A percentile compares a stretch with the other conserved stretches of the same genome.
phyloP scores from a whole-genome alignment of 1,284 basidiomycete genomes.

The Austroboletus novae-zelandiae region DNA sequence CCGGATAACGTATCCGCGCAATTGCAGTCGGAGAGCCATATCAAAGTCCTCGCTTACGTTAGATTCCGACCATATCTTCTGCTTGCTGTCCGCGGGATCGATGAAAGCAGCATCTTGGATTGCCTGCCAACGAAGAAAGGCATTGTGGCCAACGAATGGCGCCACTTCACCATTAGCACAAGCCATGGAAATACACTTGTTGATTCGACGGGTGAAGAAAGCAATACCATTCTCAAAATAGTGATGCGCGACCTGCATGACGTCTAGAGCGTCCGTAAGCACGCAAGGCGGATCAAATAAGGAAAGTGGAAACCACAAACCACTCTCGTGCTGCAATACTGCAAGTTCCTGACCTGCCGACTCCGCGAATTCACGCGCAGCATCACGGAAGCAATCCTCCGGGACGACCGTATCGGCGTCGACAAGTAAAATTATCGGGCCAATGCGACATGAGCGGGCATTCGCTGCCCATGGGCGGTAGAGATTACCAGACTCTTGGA shows the following conservation, averaged over 20 bases:
- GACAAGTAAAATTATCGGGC: conserved; percentile 67
- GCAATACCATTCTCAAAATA: conserved; percentile 88
- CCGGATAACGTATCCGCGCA: conserved; percentile 25
- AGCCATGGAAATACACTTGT: conserved; percentile 72
- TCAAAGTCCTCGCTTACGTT: conserved; percentile 90
- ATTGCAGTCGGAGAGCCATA: conserved; percentile 69
- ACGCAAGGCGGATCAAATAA: not conserved
- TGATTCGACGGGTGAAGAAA: conserved; percentile 79
- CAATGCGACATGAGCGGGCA: conserved; percentile 54
- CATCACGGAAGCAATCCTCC: conserved; percentile 82
- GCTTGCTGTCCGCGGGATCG: conserved; percentile 52
- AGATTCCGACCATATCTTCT: conserved; percentile 81
- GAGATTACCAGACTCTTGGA: conserved; percentile 49
- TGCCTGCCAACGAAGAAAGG: conserved; percentile 83
- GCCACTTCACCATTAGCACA: conserved; percentile 80
- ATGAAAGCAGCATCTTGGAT: conserved; percentile 77
- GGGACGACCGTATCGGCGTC: conserved; percentile 87
- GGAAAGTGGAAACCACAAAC: conserved; percentile 31
- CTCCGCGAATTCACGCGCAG: conserved; percentile 75
- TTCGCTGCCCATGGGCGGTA: conserved; percentile 69
- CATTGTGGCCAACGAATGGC: conserved; percentile 88
- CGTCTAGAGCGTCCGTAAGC: conserved; percentile 43
- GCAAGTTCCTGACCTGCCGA: conserved; percentile 62
- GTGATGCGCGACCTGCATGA: conserved; percentile 83
- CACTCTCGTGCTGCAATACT: conserved; percentile 82